Base-by-base conservation (phyloP, 2,329 filamentous ascomycete species). In the Lasiodiplodia citricola region DNA sequence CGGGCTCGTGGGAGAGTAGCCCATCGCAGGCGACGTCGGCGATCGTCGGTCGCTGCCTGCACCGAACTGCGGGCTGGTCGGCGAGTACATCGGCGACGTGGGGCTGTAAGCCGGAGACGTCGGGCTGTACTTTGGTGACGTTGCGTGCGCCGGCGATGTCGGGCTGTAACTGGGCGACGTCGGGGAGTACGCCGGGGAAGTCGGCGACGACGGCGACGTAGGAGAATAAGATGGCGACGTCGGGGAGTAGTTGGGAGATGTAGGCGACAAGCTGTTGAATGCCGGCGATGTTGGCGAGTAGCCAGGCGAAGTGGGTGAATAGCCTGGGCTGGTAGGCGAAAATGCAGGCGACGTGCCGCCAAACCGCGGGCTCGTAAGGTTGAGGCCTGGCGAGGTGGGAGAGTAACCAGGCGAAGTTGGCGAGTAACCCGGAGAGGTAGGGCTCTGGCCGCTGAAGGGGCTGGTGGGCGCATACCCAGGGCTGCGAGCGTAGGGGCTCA, bases 271-370 rank as follows among this genome's bases (percentile, higher is more conserved):
- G 10, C 77, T 76, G n/a, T 77, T 78, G 74, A 87, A 88, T 71
- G 83, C 86, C 54, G 87, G 87, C 16, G 92, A 95, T 0, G 92
- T 93, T 3, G 93, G 92, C 54, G 92, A 93, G 81, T 93, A 94
- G 2, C 87, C 88, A 8, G 87, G 88, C 28, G 86, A 88, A 3
- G 87, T 87, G 14, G 87, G 86, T 66, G 85, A 87, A 78, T 88
- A 89, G 70, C 84, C 86, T 54, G 87, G 87, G 67, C 86, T 88
- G 0, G 92, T 87, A 8, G 84, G 84, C 44, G 81, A 69, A 28
- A 68, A 70, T 4, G 47, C 68, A n/a, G 70, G 69, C 47, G 68
- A 71, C 4, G 64, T 57, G 25, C 50, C 64, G 35, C 70, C 74
- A 37, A 78, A 88, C 64, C 83, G 82, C 60, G 87, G 87, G 72